These are phyloP conservation scores for Lactarius trivialis DNA, from an alignment of 768 basidiomycete species.

Conservation along the genomic window DNA sequence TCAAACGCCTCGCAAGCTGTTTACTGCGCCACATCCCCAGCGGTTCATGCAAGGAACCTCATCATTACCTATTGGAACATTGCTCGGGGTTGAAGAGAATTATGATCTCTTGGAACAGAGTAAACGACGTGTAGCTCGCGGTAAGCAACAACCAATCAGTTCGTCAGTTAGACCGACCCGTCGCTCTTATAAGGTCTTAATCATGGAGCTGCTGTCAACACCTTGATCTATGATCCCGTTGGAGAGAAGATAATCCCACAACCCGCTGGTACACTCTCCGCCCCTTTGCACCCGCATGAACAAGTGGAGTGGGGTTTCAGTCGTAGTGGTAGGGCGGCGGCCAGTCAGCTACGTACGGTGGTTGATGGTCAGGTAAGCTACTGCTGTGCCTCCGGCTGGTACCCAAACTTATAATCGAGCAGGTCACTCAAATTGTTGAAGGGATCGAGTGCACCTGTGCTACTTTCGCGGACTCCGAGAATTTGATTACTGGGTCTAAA, in stretches of 20 bases:
- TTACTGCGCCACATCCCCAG: constrained; percentile 65
- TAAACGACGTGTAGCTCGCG: constrained; percentile 43
- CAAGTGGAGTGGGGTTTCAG: constrained; percentile 59
- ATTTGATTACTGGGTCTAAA: constrained; percentile 72
- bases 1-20: constrained; percentile 86
- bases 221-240: constrained; percentile 52
- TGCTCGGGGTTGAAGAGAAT: constrained; percentile 83
- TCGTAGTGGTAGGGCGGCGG: constrained; percentile 32
- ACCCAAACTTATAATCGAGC: constrained; percentile 7
- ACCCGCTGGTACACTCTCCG: constrained; percentile 47
- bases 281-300: constrained; percentile 59
- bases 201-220: constrained; percentile 38
- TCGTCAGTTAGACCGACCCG: not conserved
- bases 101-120: constrained; percentile 60
- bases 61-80: constrained; percentile 60
- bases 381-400: constrained; percentile 1
- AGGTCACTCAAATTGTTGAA: constrained; percentile 77
- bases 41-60: constrained; percentile 66
- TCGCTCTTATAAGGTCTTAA: constrained; percentile 40
- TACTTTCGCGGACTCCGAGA: constrained; percentile 64
- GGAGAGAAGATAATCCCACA: constrained; percentile 57
- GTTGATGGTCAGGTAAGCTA: constrained; percentile 52
- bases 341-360: constrained; percentile 52
- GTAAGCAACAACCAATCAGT: constrained; percentile 35
- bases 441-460: constrained; percentile 67